These are phyloP conservation scores for Saprolegnia diclina DNA, from an alignment of 352 stramenopile species.

Conservation along the genomic window DNA sequence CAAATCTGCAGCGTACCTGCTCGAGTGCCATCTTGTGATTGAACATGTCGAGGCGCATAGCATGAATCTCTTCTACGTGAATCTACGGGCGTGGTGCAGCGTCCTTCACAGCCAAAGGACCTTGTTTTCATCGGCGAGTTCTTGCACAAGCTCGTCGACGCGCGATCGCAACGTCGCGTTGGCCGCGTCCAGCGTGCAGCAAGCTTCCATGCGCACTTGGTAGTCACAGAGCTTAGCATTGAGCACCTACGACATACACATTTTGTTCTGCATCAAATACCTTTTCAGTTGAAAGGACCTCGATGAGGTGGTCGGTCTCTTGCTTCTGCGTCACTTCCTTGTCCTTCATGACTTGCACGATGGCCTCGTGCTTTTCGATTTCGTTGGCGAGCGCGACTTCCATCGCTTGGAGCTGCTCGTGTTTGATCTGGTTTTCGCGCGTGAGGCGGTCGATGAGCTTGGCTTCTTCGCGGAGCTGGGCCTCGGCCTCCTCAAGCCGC, in stretches of 20 bases:
- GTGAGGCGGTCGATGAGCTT: slow-evolving; percentile 81
- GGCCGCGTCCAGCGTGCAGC: slow-evolving; percentile 54
- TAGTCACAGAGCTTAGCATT: slow-evolving; percentile 48
- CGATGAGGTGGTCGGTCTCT: slow-evolving; percentile 54
- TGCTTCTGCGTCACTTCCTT: slow-evolving; percentile 51
- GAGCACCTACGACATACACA: slow-evolving; percentile 37
- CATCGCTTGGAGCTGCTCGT: slow-evolving; percentile 66
- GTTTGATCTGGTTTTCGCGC: slow-evolving; percentile 62
- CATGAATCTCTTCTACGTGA: slow-evolving; percentile 69
- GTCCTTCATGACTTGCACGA: slow-evolving; percentile 51
- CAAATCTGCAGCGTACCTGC: slow-evolving; percentile 36
- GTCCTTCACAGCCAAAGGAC: neutral
- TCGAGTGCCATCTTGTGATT: slow-evolving; percentile 82
- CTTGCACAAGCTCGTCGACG: slow-evolving; percentile 53
- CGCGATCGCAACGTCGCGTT: slow-evolving; percentile 50
- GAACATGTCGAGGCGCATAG: slow-evolving; percentile 75
- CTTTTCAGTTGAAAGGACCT: slow-evolving; percentile 29
- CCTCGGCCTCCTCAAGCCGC: slow-evolving; percentile 62
- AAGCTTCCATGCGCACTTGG: slow-evolving; percentile 65
- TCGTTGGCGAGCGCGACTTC: slow-evolving; percentile 56
- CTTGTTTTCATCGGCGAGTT: slow-evolving; percentile 58
- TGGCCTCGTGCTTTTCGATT: slow-evolving; percentile 52
- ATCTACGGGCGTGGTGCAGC: slow-evolving; percentile 22
- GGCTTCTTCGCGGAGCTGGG: slow-evolving; percentile 64
- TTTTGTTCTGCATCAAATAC: neutral